Percentiles rank a stretch among this genome's conserved stretches.
Conservation (phyloP, 129 eudicot genomes). For the carrot (Daucus carota) region DH1_v3.0 NC_030382.2:55918501-55919000, state of each 20-base stretch:
- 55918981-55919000: background rate
- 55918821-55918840: background rate
- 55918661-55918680: too few species aligned
- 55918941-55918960: background rate
- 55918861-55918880: background rate
- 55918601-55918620: too few species aligned
- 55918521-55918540: too few species aligned
- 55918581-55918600: too few species aligned
- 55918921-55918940: background rate
- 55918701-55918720: background rate
- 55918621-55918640: too few species aligned
- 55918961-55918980: background rate
- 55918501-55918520: too few species aligned
- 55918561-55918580: too few species aligned
- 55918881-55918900: background rate
- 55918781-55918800: background rate
- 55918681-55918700: background rate
- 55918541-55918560: too few species aligned
- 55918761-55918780: conserved; percentile 2
- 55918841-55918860: too few species aligned
- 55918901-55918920: background rate
- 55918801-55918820: background rate
- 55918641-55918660: too few species aligned
- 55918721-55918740: background rate
- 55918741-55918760: background rate